Evolutionary conservation across 73 alveolate species (phyloP).

Genomic region (Stentor coeruleus): DNA sequence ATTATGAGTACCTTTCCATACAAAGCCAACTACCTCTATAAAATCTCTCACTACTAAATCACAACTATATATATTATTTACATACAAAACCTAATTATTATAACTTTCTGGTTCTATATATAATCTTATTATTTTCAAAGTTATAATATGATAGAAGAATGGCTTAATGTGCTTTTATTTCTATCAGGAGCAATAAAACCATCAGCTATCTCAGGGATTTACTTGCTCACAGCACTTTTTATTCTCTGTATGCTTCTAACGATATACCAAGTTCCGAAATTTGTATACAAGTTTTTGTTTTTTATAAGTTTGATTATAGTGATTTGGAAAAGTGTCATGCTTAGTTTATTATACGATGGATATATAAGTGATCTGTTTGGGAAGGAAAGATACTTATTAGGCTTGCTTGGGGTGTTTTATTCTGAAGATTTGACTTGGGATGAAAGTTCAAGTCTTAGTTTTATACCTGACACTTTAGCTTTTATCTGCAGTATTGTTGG

Average conservation of each 20-base stretch:
- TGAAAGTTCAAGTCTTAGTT: neutral
- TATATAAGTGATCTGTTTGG: neutral
- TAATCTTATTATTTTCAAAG: too few relatives aligned
- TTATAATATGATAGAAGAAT: constrained; percentile 19
- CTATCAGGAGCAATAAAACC: constrained; percentile 2
- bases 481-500: constrained; percentile 4
- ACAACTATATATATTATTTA: too few relatives aligned
- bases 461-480: constrained; percentile 2
- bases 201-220: neutral
- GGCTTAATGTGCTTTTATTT: neutral
- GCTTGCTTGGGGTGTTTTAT: neutral
- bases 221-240: neutral
- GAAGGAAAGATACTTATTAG: neutral
- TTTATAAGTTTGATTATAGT: neutral
- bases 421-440: neutral
- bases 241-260: neutral
- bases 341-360: neutral
- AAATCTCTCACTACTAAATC: too few relatives aligned
- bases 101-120: too few relatives aligned
- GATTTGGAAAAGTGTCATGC: neutral
- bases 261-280: constrained; percentile 11
- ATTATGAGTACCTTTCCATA: too few relatives aligned
- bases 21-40: too few relatives aligned
- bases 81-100: too few relatives aligned
- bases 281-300: neutral